Evolutionary conservation across 2,329 filamentous ascomycete genomes (phyloP).

Genomic region (Diaporthe vaccinii): DNA sequence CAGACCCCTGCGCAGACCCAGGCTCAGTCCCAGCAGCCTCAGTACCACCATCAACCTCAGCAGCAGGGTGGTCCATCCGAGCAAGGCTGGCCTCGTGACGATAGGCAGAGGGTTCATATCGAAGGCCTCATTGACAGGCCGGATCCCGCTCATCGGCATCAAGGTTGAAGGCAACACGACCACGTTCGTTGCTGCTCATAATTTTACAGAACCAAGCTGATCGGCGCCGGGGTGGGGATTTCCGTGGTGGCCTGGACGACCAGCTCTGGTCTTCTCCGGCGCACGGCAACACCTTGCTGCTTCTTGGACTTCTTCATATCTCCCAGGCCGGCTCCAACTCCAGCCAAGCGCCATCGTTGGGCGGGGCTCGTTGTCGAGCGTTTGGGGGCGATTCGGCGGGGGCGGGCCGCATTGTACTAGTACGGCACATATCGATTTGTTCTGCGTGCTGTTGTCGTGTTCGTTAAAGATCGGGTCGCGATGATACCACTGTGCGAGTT

Average conservation of each 20-base stretch:
- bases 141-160: slow-evolving; percentile 52
- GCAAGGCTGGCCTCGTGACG: slow-evolving; percentile 58
- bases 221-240: slow-evolving; percentile 6
- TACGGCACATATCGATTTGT: slow-evolving; percentile 32
- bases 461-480: slow-evolving; percentile 41
- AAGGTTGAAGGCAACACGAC: slow-evolving; percentile 29
- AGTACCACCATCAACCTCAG: slow-evolving; percentile 58
- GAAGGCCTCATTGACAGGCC: slow-evolving; percentile 72
- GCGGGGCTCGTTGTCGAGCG: background rate
- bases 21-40: slow-evolving; percentile 43
- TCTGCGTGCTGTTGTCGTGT: slow-evolving; percentile 25
- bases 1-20: slow-evolving; percentile 45
- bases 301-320: background rate
- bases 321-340: background rate
- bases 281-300: background rate
- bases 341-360: slow-evolving; percentile 1
- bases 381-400: background rate
- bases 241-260: background rate
- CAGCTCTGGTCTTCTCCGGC: slow-evolving; percentile 7
- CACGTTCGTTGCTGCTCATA: background rate
- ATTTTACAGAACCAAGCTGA: background rate
- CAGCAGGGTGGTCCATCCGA: slow-evolving; percentile 36
- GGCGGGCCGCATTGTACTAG: slow-evolving; percentile 35
- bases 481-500: slow-evolving; percentile 45
- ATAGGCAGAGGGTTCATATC: slow-evolving; percentile 71